phyloP scores from a whole-genome alignment of 805 yeast genomes.

The Jamesozyma jinghongensis region DNA sequence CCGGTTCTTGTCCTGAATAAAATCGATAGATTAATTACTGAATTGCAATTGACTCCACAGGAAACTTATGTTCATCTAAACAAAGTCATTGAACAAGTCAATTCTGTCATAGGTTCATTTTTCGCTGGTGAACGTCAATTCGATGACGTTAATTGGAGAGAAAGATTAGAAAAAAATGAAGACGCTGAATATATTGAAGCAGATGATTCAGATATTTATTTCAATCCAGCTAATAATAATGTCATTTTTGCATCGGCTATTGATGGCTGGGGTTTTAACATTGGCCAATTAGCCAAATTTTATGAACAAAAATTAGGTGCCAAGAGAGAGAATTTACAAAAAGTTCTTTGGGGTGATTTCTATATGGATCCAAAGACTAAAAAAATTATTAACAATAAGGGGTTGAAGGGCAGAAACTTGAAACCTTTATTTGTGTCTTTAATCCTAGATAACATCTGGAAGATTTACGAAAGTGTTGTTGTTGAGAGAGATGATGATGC shows the following conservation, averaged over 20 bases:
- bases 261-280: constrained; percentile 97
- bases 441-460: constrained; percentile 87
- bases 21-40: constrained; percentile 76
- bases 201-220: constrained; percentile 75
- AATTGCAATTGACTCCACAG: constrained; percentile 67
- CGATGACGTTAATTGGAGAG: constrained; percentile 73
- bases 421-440: constrained; percentile 84
- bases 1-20: constrained; percentile 87
- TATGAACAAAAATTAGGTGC: constrained; percentile 81
- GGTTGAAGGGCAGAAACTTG: constrained; percentile 48
- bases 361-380: constrained; percentile 85
- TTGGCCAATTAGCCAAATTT: constrained; percentile 79
- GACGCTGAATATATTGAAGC: constrained; percentile 55
- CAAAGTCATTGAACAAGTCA: constrained; percentile 82
- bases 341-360: constrained; percentile 94
- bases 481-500: constrained; percentile 58
- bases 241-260: constrained; percentile 86
- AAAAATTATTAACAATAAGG: constrained; percentile 61
- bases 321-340: constrained; percentile 65
- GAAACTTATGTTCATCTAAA: constrained; percentile 81
- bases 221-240: constrained; percentile 78
- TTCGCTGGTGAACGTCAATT: constrained; percentile 89
- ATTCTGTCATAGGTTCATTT: constrained; percentile 88
- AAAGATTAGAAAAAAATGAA: constrained; percentile 41
- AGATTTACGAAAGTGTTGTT: constrained; percentile 66